phyloP scores from a whole-genome alignment of 768 basidiomycete species.

The Pleurotus pulmonarius region DNA sequence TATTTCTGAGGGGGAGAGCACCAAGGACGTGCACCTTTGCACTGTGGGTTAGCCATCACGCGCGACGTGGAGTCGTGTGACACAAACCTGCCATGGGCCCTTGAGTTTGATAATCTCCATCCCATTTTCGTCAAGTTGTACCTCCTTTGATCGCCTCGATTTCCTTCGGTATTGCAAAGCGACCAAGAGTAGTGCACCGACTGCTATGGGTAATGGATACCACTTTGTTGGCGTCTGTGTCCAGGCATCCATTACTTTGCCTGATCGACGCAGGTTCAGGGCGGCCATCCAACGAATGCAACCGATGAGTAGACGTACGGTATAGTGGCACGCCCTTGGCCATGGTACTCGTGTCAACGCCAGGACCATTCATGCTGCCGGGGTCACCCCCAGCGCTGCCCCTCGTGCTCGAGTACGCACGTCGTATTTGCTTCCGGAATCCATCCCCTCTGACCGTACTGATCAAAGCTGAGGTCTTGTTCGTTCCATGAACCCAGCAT shows the following conservation, averaged over 20 bases:
- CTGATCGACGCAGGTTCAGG: slow-evolving; percentile 27
- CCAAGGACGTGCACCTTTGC: slow-evolving; percentile 91
- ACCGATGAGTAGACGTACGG: slow-evolving; percentile 31
- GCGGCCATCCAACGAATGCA: not conserved
- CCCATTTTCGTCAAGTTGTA: slow-evolving; percentile 80
- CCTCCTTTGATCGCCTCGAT: slow-evolving; percentile 49
- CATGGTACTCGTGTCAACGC: slow-evolving; percentile 14
- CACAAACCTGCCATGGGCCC: slow-evolving; percentile 88
- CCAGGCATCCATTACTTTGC: slow-evolving; percentile 73
- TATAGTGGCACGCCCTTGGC: slow-evolving; percentile 43
- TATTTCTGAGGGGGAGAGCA: slow-evolving; percentile 88
- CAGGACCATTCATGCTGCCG: slow-evolving; percentile 15
- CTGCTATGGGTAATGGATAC: slow-evolving; percentile 91
- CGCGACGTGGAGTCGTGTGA: not conserved
- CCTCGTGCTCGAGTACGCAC: slow-evolving; percentile 33
- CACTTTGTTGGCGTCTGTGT: slow-evolving; percentile 86
- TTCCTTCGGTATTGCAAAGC: slow-evolving; percentile 72
- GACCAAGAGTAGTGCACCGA: slow-evolving; percentile 85
- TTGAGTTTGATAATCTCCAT: slow-evolving; percentile 75
- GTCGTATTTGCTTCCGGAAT: slow-evolving; percentile 17
- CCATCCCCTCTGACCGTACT: slow-evolving; percentile 36
- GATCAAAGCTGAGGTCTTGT: slow-evolving; percentile 47
- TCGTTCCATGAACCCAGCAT: slow-evolving; percentile 52
- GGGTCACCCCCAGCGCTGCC: slow-evolving; percentile 15
- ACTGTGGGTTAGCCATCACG: not conserved